Base-by-base conservation (phyloP, 2,329 filamentous ascomycete genomes). In the Trichoderma sp. region DNA sequence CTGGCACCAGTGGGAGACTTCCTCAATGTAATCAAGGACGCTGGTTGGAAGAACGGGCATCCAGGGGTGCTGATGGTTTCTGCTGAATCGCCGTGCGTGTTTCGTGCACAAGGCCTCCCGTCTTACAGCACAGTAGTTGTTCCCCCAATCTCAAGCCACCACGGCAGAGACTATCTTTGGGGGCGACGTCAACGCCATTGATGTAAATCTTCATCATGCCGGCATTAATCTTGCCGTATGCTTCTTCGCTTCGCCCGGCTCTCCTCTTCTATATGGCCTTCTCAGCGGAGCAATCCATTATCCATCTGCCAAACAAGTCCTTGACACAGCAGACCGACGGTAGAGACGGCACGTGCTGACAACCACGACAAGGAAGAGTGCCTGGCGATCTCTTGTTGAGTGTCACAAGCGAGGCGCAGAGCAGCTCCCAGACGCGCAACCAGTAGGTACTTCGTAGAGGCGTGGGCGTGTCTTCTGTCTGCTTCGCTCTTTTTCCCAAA, bases 361-460 rank as follows among this genome's bases (percentile, higher is more conserved):
- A 47, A 64, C 13, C 28, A 61, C 9, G 15, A 50, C 39, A 20
- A 59, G 34, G 32, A 67, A 20, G 11, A 59, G 4, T 9, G 47
- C 20, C 64, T 50, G 39, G 20, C 32, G 23, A 20, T 43, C 17
- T 36, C 53, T 43, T 23, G 34, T 15, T 11, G 43, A 26, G 55
- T 57, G 57, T 69, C 36, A 59, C 65, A 58, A 58, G 57, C 15
- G 66, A 69, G 66, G 66, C 66, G 66, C 66, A 69, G 66, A n/a
- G 17, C 65, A 68, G 9, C 26, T 53, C 28, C n/a, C 13, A 34
- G 39, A 23, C 6, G 62, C 62, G 28, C 13, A 17, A 2, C 55
- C 36, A 39, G 36, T 36, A 36, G 34, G 34, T 39, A 39, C 36
- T 39, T 17, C 6, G 7, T 34, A 50, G 66, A n/a, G 26, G 32